Base-by-base conservation (phyloP, 148 eudicot genomes). In the Tetragonia tetragonoides region DNA sequence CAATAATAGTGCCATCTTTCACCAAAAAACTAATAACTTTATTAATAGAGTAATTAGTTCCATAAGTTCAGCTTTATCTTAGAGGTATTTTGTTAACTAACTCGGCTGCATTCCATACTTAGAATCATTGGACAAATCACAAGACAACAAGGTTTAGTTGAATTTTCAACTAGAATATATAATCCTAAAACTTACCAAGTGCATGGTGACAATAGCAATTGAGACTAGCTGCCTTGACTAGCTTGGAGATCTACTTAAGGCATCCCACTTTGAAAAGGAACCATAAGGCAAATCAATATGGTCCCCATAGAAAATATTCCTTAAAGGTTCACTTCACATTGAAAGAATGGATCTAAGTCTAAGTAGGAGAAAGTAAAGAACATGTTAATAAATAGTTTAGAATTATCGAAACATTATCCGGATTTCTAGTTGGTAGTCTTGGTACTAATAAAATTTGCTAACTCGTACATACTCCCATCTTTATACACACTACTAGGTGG, bases 71-170 rank as follows among this genome's bases (percentile, higher is more conserved):
- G 21, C 72, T 68, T 68, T 68, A n/a, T 68, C 70, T 7, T 34
- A 42, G 0, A 34, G 8, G 10, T 66, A 3, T 38, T 38, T 68
- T 18, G 40, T 16, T 68, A 41, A 42, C 44, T 21, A 16, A 68
- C 23, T 44, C 6, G 1, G 51, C 0, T 15, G 54, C 51, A 68
- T 68, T n/a, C n/a, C n/a, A 11, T 38, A 6, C 10, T 34, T 44
- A 49, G 76, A 34, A 54, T 66, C 63, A 77, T 2, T 72, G 49
- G 84, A 81, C 84, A 81, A 81, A 68, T 17, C 3, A 60, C 75
- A 67, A 72, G 74, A 39, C 40, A 82, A 82, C 84, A 82, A 82
- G 76, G 7, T 59, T 65, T 73, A 77, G 77, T 77, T 66, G 74
- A 54, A 81, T 44, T 28, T 47, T 44, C 46, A 20, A 24, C 75